phyloP scores from a whole-genome alignment of 2,329 filamentous ascomycete species.

The Fusarium paranaense region DNA sequence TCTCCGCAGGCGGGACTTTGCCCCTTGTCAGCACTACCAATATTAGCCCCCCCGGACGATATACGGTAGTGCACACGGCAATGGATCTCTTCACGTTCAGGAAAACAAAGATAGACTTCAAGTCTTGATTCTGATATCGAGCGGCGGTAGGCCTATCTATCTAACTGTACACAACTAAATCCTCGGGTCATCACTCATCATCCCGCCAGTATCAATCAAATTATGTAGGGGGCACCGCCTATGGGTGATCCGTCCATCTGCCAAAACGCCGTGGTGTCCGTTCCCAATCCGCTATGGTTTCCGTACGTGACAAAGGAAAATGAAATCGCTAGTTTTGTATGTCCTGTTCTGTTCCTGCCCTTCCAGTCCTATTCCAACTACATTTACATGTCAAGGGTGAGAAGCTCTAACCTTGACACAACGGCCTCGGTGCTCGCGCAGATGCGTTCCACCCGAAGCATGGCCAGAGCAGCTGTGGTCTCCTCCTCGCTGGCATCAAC shows the following conservation, averaged over 20 bases:
- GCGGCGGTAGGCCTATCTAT: constrained; percentile 44
- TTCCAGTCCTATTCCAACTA: not conserved
- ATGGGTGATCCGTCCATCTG: constrained; percentile 34
- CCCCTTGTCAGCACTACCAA: not conserved
- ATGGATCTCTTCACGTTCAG: not conserved
- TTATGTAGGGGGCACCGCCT: constrained; percentile 36
- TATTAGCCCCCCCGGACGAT: not conserved
- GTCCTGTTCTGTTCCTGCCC: constrained; percentile 18
- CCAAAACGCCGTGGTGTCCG: constrained; percentile 38
- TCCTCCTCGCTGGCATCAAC: constrained; percentile 68
- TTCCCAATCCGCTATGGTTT: constrained; percentile 36
- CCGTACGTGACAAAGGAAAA: constrained; percentile 39
- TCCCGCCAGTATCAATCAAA: constrained; percentile 37
- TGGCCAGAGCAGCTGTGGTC: constrained; percentile 55
- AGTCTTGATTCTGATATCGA: constrained; percentile 39
- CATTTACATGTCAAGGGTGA: constrained; percentile 50
- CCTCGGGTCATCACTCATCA: constrained; percentile 44
- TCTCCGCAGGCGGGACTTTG: not conserved
- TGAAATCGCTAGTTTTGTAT: constrained; percentile 39
- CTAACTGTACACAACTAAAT: constrained; percentile 44
- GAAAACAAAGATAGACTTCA: not conserved
- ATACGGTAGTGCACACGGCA: not conserved
- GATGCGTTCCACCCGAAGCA: constrained; percentile 64
- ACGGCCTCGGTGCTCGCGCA: constrained; percentile 52
- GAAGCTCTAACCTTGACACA: constrained; percentile 52